Conservation (phyloP, 139 green algal species). For the Pleodorina starrii region DNA sequence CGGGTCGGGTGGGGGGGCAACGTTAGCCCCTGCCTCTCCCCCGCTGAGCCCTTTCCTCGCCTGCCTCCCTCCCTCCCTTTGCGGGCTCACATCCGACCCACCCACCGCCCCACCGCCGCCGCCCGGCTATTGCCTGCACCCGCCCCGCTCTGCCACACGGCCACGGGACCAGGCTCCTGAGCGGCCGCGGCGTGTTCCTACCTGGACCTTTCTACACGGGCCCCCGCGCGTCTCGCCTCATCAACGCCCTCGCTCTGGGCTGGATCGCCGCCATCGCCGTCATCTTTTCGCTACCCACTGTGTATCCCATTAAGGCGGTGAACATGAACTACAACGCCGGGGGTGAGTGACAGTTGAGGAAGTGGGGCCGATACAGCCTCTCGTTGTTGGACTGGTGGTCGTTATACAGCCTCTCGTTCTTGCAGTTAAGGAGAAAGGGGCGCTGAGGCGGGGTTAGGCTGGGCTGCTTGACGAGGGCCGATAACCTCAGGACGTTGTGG, state of each 20-base stretch:
- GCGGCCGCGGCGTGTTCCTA: neutral
- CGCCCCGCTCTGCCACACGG: too few relatives aligned
- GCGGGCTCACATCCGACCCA: too few relatives aligned
- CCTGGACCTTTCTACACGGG: slow-evolving; percentile 16
- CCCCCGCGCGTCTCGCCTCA: neutral
- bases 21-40: too few relatives aligned
- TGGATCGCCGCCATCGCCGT: neutral
- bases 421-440: neutral
- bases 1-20: neutral
- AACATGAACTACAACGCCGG: slow-evolving; percentile 46
- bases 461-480: neutral
- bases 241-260: slow-evolving; percentile 4
- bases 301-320: neutral
- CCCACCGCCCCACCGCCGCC: too few relatives aligned
- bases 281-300: slow-evolving; percentile 32
- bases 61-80: too few relatives aligned
- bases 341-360: neutral
- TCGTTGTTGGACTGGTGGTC: neutral
- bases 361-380: neutral
- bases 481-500: neutral
- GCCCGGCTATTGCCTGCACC: too few relatives aligned
- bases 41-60: too few relatives aligned
- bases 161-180: neutral
- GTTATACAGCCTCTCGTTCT: neutral
- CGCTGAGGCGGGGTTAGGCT: neutral